Evolutionary conservation across 495 filamentous ascomycete species (phyloP).

Genomic region (Neurospora discreta): DNA sequence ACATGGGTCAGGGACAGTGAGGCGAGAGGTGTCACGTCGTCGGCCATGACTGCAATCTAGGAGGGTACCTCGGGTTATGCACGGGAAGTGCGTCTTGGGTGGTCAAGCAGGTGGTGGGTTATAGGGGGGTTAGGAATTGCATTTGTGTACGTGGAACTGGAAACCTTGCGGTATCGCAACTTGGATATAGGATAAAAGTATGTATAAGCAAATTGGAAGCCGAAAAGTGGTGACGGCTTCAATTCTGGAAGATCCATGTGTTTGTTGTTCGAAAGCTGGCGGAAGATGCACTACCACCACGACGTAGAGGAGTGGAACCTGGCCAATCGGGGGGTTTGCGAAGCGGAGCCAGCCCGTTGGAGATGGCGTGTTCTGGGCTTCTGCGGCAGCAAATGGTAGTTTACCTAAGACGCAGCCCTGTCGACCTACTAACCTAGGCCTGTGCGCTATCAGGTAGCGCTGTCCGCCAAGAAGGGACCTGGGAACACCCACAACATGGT

Average conservation of each 20-base stretch:
- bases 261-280: not conserved
- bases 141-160: not conserved
- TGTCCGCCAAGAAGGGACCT: not conserved
- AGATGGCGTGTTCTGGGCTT: not conserved
- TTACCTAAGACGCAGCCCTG: not conserved
- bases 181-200: not conserved
- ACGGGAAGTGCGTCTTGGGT: not conserved
- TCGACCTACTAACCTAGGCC: not conserved
- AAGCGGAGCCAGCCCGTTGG: not conserved
- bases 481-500: not conserved
- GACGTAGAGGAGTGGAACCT: not conserved
- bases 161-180: not conserved
- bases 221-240: not conserved
- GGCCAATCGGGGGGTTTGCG: not conserved
- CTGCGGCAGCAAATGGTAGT: not conserved
- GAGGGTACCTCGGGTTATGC: not conserved
- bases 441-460: not conserved
- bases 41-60: constrained; percentile 34
- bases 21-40: constrained; percentile 57
- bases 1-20: constrained; percentile 92
- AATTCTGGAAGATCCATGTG: not conserved
- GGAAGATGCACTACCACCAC: not conserved
- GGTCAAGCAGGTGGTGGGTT: not conserved
- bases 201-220: not conserved
- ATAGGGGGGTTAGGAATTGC: not conserved